These are phyloP conservation scores for Neltuma alba DNA, from an alignment of 306 rosid species.

Conservation along the genomic window DNA sequence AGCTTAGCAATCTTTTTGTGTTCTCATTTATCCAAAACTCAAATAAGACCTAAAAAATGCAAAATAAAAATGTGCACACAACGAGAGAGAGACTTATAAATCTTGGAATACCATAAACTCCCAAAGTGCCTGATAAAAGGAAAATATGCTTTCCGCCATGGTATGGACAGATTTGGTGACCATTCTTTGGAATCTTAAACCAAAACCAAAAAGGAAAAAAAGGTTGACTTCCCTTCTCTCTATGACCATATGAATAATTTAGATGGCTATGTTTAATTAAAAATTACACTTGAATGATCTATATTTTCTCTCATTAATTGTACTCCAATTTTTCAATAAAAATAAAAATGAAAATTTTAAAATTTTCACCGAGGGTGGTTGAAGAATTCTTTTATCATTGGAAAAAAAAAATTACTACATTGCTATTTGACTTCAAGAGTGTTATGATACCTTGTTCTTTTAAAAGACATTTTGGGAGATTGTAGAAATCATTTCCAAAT, in stretches of 20 bases:
- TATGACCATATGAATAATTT: neutral
- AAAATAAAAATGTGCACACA: neutral
- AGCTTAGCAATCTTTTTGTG: neutral
- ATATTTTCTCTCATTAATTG: neutral
- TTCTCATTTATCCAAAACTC: neutral
- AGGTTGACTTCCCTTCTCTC: neutral
- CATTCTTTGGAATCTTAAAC: neutral
- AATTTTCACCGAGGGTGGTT: neutral
- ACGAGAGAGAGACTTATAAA: neutral
- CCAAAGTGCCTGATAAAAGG: neutral
- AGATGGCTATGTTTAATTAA: neutral
- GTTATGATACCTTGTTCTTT: too few species aligned
- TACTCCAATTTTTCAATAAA: neutral
- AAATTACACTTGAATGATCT: neutral
- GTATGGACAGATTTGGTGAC: neutral
- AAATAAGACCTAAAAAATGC: neutral
- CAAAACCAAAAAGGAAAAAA: neutral
- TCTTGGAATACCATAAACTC: neutral
- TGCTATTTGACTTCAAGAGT: too few species aligned
- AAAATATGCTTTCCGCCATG: neutral
- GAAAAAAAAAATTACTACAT: too few species aligned
- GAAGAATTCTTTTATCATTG: neutral
- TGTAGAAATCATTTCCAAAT: too few species aligned
- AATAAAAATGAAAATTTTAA: too few species aligned
- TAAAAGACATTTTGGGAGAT: too few species aligned